Percentiles rank a stretch among this genome's conserved stretches.
phyloP scores from a whole-genome alignment of 2,329 filamentous ascomycete genomes.

The Pseudogymnoascus sp. region DNA sequence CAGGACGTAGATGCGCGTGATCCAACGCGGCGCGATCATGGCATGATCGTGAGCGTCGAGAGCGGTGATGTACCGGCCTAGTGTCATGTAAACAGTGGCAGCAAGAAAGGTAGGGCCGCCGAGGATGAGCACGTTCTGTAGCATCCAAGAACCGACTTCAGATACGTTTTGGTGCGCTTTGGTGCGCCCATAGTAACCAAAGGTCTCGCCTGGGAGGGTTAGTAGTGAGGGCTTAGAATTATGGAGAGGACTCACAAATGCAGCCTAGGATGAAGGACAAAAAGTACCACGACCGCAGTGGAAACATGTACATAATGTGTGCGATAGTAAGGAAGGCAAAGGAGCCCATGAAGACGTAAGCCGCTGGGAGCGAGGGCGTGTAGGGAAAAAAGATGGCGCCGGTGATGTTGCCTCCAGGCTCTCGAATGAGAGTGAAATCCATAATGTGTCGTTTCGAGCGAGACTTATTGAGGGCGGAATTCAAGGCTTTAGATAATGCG shows the following conservation, averaged over 20 bases:
- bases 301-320: slow-evolving; percentile 17
- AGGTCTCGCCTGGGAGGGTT: not conserved
- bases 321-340: slow-evolving; percentile 13
- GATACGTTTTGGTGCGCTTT: not conserved
- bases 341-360: slow-evolving; percentile 16
- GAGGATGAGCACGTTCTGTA: slow-evolving; percentile 36
- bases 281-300: slow-evolving; percentile 9
- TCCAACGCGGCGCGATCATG: slow-evolving; percentile 35
- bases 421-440: not conserved
- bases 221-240: not conserved
- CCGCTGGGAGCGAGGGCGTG: slow-evolving; percentile 13
- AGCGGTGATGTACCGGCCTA: slow-evolving; percentile 34
- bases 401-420: not conserved
- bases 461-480: not conserved
- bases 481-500: not conserved
- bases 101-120: slow-evolving; percentile 37
- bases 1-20: slow-evolving; percentile 45
- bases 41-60: slow-evolving; percentile 36
- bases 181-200: slow-evolving; percentile 4
- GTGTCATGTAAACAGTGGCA: slow-evolving; percentile 41
- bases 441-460: not conserved
- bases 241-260: not conserved
- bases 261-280: not conserved
- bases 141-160: slow-evolving; percentile 28
- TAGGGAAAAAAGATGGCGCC: slow-evolving; percentile 10